Evolutionary conservation across 1,284 basidiomycete species (phyloP).

Genomic region (Cutaneotrichosporon mucoides): DNA sequence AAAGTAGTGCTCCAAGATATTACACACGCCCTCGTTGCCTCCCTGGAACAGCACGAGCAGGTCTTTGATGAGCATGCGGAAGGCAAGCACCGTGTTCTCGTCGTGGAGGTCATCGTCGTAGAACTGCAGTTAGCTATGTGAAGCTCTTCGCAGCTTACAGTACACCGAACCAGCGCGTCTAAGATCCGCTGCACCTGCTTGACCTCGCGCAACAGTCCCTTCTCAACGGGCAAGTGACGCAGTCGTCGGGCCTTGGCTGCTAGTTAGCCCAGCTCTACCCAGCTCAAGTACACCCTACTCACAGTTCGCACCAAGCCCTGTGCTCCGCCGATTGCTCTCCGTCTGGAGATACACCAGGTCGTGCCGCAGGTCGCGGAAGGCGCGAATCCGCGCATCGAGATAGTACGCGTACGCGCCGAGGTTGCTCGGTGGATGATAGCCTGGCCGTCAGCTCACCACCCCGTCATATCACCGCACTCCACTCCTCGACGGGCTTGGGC

Average conservation of each 20-base stretch:
- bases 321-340: conserved; percentile 69
- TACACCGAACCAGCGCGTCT: conserved; percentile 76
- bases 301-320: conserved; percentile 44
- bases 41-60: conserved; percentile 92
- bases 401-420: conserved; percentile 83
- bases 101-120: conserved; percentile 91
- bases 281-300: conserved; percentile 12
- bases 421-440: conserved; percentile 79
- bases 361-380: conserved; percentile 85
- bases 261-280: not conserved
- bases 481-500: not conserved
- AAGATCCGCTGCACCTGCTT: conserved; percentile 85
- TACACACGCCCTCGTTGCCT: conserved; percentile 97
- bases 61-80: conserved; percentile 96
- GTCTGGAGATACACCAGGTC: conserved; percentile 87
- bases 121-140: conserved; percentile 57
- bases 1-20: conserved; percentile 95
- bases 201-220: conserved; percentile 88
- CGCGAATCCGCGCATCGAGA: conserved; percentile 81
- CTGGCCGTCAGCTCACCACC: conserved; percentile 49
- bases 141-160: not conserved
- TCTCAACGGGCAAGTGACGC: conserved; percentile 89
- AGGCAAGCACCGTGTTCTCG: conserved; percentile 80
- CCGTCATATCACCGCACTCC: not conserved
- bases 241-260: conserved; percentile 61